Conservation (phyloP, 2,329 filamentous ascomycete genomes). For the Diaporthe aspalathi region DNA sequence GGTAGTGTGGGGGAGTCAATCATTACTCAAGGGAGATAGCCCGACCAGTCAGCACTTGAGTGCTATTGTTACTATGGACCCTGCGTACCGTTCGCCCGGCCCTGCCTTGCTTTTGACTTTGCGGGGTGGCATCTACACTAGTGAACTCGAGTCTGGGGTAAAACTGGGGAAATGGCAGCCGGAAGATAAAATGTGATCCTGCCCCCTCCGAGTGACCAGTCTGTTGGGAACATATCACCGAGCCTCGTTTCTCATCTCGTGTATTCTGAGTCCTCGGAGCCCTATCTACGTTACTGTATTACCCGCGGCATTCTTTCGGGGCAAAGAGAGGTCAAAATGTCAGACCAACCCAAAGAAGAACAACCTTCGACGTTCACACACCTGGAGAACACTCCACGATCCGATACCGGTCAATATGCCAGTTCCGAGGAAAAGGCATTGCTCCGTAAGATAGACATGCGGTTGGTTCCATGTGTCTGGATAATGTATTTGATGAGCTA, state of each 20-base stretch:
- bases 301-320: neutral
- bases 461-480: conserved; percentile 54
- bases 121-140: neutral
- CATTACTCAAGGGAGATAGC: neutral
- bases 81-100: neutral
- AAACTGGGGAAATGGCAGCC: conserved; percentile 7
- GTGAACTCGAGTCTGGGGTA: conserved; percentile 10
- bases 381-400: neutral
- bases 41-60: conserved; percentile 11
- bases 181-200: neutral
- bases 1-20: conserved; percentile 7
- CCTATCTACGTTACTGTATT: neutral
- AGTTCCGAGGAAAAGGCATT: conserved; percentile 28
- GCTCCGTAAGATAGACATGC: conserved; percentile 52
- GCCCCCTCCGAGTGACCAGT: neutral
- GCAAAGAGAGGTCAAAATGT: neutral
- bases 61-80: conserved; percentile 11
- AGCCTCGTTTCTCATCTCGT: neutral
- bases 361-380: neutral
- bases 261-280: too few relatives aligned
- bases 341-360: neutral
- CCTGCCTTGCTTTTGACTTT: conserved; percentile 15
- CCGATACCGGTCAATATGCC: neutral
- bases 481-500: conserved; percentile 56
- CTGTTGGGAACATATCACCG: too few relatives aligned